phyloP scores from a whole-genome alignment of 371 early-diverging fungal genomes.

The Mortierella sp. region DNA sequence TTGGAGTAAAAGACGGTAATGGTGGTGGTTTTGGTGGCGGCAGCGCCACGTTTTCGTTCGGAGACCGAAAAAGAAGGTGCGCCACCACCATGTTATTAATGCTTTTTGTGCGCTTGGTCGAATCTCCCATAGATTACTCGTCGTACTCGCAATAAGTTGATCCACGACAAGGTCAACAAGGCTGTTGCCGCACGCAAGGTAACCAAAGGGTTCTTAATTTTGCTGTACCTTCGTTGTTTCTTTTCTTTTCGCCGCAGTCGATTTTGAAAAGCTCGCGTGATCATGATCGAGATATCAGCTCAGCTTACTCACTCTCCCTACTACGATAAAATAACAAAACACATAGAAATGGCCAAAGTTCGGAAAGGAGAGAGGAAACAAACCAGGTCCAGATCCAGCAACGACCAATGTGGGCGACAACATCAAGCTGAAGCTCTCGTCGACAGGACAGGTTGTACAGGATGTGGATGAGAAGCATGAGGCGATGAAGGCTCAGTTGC shows the following conservation, averaged over 20 bases:
- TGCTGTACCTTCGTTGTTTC: too few species aligned
- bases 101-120: neutral
- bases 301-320: neutral
- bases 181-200: slow-evolving; percentile 91
- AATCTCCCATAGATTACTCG: slow-evolving; percentile 71
- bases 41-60: neutral
- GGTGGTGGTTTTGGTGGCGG: neutral
- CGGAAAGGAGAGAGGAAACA: slow-evolving; percentile 80
- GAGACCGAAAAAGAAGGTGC: neutral
- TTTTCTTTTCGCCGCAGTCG: neutral
- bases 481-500: slow-evolving; percentile 60
- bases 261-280: too few species aligned
- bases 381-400: slow-evolving; percentile 88
- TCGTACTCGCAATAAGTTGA: slow-evolving; percentile 79
- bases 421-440: slow-evolving; percentile 88
- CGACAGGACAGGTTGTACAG: slow-evolving; percentile 65
- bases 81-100: neutral
- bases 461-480: slow-evolving; percentile 72
- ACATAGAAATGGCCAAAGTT: slow-evolving; percentile 83
- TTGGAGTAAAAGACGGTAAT: too few species aligned
- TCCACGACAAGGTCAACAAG: slow-evolving; percentile 86
- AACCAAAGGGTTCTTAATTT: neutral
- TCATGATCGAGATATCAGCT: too few species aligned
- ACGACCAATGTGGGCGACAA: slow-evolving; percentile 94
- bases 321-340: neutral